Percentiles rank a stretch among this genome's conserved stretches.
Evolutionary conservation across 805 yeast genomes (phyloP).

Genomic region (Candida methanosorbosa): DNA sequence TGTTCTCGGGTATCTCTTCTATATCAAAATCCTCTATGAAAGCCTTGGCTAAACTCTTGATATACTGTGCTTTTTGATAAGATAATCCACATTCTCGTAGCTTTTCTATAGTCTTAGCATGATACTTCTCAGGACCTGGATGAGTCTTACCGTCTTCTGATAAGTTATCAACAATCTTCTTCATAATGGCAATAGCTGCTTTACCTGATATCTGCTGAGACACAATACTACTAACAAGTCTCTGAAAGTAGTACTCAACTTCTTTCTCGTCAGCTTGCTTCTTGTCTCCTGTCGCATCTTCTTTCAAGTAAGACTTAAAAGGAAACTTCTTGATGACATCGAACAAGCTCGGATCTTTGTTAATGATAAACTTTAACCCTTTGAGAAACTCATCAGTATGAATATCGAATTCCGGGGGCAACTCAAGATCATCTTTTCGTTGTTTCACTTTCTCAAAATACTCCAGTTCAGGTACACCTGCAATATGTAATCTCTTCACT

Average conservation of each 20-base stretch:
- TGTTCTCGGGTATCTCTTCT: slow-evolving; percentile 5
- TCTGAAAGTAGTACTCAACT: slow-evolving; percentile 26
- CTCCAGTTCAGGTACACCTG: background rate
- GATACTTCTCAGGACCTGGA: slow-evolving; percentile 46
- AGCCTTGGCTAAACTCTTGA: slow-evolving; percentile 43
- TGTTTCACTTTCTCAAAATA: background rate
- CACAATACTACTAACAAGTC: slow-evolving; percentile 41
- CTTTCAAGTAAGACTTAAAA: slow-evolving; percentile 7
- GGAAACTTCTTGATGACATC: slow-evolving; percentile 4
- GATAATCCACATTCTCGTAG: slow-evolving; percentile 65
- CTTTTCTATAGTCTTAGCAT: slow-evolving; percentile 31
- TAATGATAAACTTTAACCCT: slow-evolving; percentile 15
- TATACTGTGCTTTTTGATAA: slow-evolving; percentile 54
- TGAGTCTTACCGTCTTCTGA: slow-evolving; percentile 14
- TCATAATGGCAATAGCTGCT: slow-evolving; percentile 63
- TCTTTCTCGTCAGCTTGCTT: background rate
- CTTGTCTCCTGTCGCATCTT: background rate
- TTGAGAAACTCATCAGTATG: slow-evolving; percentile 15
- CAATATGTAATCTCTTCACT: background rate
- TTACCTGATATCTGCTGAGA: slow-evolving; percentile 74
- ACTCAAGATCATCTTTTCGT: background rate
- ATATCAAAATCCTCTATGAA: slow-evolving; percentile 27
- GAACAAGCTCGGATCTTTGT: slow-evolving; percentile 16
- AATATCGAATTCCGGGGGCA: slow-evolving; percentile 6
- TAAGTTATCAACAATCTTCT: slow-evolving; percentile 17